These are phyloP conservation scores for Colletotrichum chlorophyti DNA, from an alignment of 2,329 filamentous ascomycete species.

Conservation along the genomic window DNA sequence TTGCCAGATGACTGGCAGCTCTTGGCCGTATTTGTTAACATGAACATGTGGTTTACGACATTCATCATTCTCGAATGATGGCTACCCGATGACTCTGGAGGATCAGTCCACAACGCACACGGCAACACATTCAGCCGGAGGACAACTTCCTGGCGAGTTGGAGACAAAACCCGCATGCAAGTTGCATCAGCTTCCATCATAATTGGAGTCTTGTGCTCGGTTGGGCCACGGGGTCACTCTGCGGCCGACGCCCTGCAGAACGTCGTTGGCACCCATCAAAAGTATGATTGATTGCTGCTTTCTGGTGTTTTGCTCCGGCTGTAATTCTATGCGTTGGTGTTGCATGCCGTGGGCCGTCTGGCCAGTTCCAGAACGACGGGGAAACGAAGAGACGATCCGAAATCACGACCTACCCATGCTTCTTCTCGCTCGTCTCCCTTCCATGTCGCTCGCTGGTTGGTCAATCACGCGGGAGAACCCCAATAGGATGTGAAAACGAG, in stretches of 20 bases:
- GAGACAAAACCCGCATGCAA: no score
- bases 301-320: not conserved
- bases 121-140: not conserved
- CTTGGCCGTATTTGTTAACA: not conserved
- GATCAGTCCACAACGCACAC: conserved; percentile 3
- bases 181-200: not conserved
- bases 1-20: not conserved
- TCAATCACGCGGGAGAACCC: not conserved
- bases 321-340: conserved; percentile 3
- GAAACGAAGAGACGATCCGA: not conserved
- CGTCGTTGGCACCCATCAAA: not conserved
- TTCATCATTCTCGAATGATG: conserved; percentile 23
- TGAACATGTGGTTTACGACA: not conserved
- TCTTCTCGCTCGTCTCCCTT: not conserved
- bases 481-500: not conserved
- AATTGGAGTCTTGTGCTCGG: not conserved
- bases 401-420: conserved; percentile 1
- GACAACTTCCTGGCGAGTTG: not conserved
- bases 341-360: conserved; percentile 9
- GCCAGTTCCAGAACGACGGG: conserved; percentile 20
- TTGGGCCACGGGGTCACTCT: not conserved
- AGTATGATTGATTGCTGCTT: not conserved
- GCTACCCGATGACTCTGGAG: not conserved
- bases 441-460: conserved; percentile 4
- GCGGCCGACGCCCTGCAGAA: not conserved